Conservation (phyloP, 2,329 filamentous ascomycete genomes). For the Apiospora saccharicola region DNA sequence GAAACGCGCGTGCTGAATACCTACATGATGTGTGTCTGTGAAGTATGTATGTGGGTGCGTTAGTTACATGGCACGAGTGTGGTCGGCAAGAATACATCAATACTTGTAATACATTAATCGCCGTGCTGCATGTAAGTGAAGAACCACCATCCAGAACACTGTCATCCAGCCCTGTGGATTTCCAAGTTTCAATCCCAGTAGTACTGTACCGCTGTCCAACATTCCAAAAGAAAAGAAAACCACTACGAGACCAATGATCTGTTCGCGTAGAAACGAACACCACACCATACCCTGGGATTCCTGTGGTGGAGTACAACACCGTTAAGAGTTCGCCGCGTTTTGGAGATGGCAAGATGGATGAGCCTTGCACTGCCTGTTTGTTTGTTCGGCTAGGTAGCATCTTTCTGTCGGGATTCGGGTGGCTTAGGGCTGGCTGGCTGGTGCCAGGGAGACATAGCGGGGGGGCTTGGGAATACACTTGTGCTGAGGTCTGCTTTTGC, state of each 20-base stretch:
- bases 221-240: not conserved
- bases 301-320: not conserved
- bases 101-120: not conserved
- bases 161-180: not conserved
- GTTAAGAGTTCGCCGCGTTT: not conserved
- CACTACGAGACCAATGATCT: not conserved
- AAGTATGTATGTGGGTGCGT: no score
- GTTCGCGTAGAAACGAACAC: not conserved
- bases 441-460: slow-evolving; percentile 9
- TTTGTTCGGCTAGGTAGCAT: not conserved
- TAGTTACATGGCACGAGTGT: no score
- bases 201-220: not conserved
- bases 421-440: slow-evolving; percentile 11
- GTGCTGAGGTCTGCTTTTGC: not conserved
- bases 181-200: not conserved
- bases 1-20: no score
- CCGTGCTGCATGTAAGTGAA: not conserved
- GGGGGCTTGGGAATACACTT: not conserved
- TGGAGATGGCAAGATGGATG: not conserved
- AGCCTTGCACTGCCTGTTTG: slow-evolving; percentile 7
- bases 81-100: not conserved
- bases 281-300: not conserved
- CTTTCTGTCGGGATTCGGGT: slow-evolving; percentile 13
- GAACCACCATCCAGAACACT: not conserved
- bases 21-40: no score